Evolutionary conservation across 371 early-diverging fungal genomes (phyloP).

Genomic region (Rhizopus sp.): DNA sequence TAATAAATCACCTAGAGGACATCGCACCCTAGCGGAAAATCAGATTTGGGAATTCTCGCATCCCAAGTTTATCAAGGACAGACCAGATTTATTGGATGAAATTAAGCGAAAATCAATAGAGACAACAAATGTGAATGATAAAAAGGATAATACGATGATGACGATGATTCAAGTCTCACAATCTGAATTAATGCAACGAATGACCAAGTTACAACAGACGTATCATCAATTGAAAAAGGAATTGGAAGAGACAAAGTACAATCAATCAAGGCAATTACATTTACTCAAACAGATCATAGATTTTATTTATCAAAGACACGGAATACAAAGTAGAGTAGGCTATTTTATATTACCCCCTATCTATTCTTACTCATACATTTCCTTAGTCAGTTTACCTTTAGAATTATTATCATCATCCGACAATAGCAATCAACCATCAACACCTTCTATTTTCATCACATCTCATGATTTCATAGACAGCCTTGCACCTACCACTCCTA

Average conservation of each 20-base stretch:
- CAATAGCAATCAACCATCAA: conserved; percentile 13
- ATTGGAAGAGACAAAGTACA: conserved; percentile 66
- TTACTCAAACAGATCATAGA: conserved; percentile 56
- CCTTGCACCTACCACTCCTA: conserved; percentile 1
- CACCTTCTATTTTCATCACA: conserved; percentile 37
- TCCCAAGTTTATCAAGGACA: conserved; percentile 54
- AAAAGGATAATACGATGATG: conserved; percentile 61
- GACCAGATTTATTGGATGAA: conserved; percentile 57
- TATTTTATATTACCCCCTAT: background rate
- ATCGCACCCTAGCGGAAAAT: conserved; percentile 76
- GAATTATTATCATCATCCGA: conserved; percentile 28
- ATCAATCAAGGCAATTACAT: conserved; percentile 62
- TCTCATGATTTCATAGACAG: conserved; percentile 22
- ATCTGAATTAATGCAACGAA: conserved; percentile 66
- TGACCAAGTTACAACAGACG: conserved; percentile 71
- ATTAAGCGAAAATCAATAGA: conserved; percentile 74
- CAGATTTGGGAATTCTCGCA: conserved; percentile 68
- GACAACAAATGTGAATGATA: conserved; percentile 48
- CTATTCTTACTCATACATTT: conserved; percentile 16
- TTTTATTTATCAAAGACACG: conserved; percentile 49
- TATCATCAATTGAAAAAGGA: conserved; percentile 70
- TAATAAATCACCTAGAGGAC: conserved; percentile 75
- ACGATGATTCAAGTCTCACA: conserved; percentile 72
- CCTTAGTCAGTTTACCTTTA: conserved; percentile 28
- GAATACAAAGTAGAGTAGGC: conserved; percentile 29